Evolutionary conservation across 139 green algal genomes (phyloP), one percentile per base, ranked within the genome.

Genomic region (Picochlorum sp.): DNA sequence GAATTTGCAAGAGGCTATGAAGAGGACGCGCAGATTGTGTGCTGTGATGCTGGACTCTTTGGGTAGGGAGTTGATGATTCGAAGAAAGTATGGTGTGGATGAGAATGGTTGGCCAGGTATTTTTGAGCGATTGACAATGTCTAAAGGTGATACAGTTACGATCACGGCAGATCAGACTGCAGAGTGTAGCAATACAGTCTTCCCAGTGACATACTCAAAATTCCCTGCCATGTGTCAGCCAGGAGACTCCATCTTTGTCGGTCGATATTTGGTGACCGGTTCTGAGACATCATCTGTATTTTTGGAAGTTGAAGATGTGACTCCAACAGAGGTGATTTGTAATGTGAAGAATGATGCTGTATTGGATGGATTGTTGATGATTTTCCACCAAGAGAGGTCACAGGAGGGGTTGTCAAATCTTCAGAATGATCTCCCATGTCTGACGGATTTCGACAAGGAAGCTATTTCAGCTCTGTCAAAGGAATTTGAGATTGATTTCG

Each of bases 191-290:
- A 45, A 64, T 41, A 66, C 59, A 2, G 23, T 90, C 15, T 77
- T 95, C 44, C 88, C 90, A 21, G 72, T 96, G 50, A 88, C 82
- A 24, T 95, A 94, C 72, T 41, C 58, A 52, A 86, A 88, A 62
- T 87, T 96, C 61, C 71, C 78, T 2, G 62, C 65, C 30, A 87
- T 87, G 81, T 71, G 70, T 38, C 49, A 83, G 49, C 47, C 54
- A 3, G 90, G 90, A 5, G 90, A 97, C 76, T 82, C 70, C 4
- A 79, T 97, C 58, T 92, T 94, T 76, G 72, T 97, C 47, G 89
- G 85, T 2, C 77, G 89, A n/a, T 97, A 96, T 75, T 80, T 97
- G 41, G 84, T 88, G 8, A 93, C 84, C 2, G 90, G 90, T 49
- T 85, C 86, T 11, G 90, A 97, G 66, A 77, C 78, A 0, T 82